A percentile compares a stretch with the other conserved stretches of the same genome.
These are phyloP conservation scores for Bothriochloa decipiens DNA, from an alignment of 176 grass and related monocot species.

Conservation along the genomic window DNA sequence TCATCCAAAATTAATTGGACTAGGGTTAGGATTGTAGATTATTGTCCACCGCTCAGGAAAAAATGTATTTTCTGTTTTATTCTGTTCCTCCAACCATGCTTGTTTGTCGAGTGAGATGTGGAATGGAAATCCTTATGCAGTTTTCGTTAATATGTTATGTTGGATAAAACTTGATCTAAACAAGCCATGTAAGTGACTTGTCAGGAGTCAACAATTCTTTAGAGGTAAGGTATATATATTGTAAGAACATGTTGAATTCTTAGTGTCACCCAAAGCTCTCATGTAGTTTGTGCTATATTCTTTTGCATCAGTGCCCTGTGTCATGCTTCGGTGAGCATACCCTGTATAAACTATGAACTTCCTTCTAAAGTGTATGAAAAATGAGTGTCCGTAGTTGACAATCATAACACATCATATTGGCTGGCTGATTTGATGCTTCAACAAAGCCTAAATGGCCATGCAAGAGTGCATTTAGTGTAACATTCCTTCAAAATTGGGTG, in stretches of 20 bases:
- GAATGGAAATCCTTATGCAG: conserved; percentile 1
- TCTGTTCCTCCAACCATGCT: neutral
- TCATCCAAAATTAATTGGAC: too few relatives aligned
- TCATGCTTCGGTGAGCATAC: conserved; percentile 24
- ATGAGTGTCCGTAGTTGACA: neutral
- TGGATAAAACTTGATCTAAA: too few relatives aligned
- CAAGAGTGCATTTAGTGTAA: too few relatives aligned
- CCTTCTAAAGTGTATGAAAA: conserved; percentile 16
- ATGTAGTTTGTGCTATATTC: neutral
- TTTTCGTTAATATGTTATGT: neutral
- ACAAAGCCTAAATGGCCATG: too few relatives aligned
- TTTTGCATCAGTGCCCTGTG: neutral
- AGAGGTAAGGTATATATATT: neutral
- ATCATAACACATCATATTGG: too few relatives aligned
- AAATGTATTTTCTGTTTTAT: neutral
- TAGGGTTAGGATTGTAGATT: neutral
- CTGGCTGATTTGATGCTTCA: too few relatives aligned
- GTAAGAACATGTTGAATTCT: neutral
- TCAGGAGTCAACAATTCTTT: neutral
- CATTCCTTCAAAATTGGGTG: too few relatives aligned
- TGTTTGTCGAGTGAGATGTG: neutral
- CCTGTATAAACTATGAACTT: neutral
- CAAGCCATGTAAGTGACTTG: neutral
- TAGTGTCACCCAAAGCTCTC: neutral
- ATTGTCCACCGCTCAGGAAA: neutral